phyloP scores from a whole-genome alignment of 805 yeast species.

The Candida incommunis region DNA sequence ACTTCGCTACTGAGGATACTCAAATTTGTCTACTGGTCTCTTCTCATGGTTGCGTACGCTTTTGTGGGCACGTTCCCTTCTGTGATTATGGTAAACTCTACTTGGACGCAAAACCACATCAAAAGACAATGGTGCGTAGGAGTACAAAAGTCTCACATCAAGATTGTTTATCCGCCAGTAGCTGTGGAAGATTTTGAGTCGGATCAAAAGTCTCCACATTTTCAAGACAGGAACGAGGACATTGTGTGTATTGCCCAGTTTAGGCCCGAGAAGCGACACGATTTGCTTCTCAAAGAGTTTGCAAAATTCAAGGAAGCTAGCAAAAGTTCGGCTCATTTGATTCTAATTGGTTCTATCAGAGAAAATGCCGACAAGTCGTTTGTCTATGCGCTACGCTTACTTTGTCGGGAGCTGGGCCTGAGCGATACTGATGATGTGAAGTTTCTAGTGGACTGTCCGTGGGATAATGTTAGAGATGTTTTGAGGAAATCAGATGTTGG shows the following conservation, averaged over 20 bases:
- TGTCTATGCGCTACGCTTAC: constrained; percentile 34
- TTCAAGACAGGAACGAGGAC: constrained; percentile 10
- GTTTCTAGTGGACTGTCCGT: constrained; percentile 63
- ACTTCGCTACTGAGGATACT: constrained; percentile 11
- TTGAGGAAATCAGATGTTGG: constrained; percentile 55
- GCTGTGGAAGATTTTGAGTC: constrained; percentile 44
- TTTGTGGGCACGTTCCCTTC: constrained; percentile 54
- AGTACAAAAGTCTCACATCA: constrained; percentile 21
- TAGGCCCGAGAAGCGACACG: constrained; percentile 89
- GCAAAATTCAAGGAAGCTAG: constrained; percentile 28
- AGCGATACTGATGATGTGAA: constrained; percentile 26
- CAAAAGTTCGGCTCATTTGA: constrained; percentile 30
- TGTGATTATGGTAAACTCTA: constrained; percentile 62
- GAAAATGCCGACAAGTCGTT: constrained; percentile 47
- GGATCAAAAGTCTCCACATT: constrained; percentile 10
- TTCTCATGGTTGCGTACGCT: constrained; percentile 48
- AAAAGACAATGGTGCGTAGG: constrained; percentile 44
- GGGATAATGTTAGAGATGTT: constrained; percentile 40
- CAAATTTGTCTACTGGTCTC: constrained; percentile 58
- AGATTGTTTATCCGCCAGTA: constrained; percentile 78
- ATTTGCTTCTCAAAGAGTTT: constrained; percentile 51
- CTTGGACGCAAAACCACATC: constrained; percentile 85
- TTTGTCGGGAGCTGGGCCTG: constrained; percentile 32
- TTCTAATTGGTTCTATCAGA: constrained; percentile 77
- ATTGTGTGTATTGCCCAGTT: constrained; percentile 75